phyloP scores from a whole-genome alignment of 768 basidiomycete species.

The Russula brevipes region DNA sequence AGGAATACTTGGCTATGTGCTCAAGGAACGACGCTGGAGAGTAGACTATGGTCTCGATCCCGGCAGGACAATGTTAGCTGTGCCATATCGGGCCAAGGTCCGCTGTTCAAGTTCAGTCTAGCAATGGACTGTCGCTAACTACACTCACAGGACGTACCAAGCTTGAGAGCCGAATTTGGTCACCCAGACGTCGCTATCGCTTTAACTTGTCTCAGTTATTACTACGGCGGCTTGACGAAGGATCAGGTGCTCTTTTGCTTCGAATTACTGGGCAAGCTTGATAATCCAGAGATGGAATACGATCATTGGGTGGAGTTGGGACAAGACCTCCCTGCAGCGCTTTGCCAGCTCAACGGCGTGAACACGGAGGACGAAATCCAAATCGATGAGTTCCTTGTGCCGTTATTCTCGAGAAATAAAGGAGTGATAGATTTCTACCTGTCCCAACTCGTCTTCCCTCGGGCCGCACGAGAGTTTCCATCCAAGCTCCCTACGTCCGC shows the following conservation, averaged over 20 bases:
- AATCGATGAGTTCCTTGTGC: constrained; percentile 29
- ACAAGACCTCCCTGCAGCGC: constrained; percentile 28
- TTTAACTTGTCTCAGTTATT: constrained; percentile 46
- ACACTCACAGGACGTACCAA: constrained; percentile 38
- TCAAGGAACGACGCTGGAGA: constrained; percentile 43
- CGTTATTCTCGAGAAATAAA: constrained; percentile 38
- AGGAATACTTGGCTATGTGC: constrained; percentile 38
- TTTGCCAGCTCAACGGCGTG: constrained; percentile 37
- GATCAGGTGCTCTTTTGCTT: constrained; percentile 38
- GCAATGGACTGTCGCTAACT: background rate
- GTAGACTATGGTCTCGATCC: constrained; percentile 49
- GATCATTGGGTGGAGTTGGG: constrained; percentile 34
- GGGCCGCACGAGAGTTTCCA: constrained; percentile 45
- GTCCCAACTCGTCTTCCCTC: constrained; percentile 44
- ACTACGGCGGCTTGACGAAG: constrained; percentile 42
- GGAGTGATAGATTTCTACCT: constrained; percentile 46
- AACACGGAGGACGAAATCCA: constrained; percentile 41
- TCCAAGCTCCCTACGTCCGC: constrained; percentile 43
- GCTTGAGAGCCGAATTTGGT: constrained; percentile 44
- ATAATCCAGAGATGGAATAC: constrained; percentile 42
- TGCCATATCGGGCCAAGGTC: constrained; percentile 47
- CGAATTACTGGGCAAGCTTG: constrained; percentile 36
- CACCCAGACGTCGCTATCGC: constrained; percentile 47
- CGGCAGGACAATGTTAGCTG: constrained; percentile 42
- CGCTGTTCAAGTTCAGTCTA: background rate